These are phyloP conservation scores for Coffea eugenioides DNA, from an alignment of 257 asterid species.

Conservation along the genomic window DNA sequence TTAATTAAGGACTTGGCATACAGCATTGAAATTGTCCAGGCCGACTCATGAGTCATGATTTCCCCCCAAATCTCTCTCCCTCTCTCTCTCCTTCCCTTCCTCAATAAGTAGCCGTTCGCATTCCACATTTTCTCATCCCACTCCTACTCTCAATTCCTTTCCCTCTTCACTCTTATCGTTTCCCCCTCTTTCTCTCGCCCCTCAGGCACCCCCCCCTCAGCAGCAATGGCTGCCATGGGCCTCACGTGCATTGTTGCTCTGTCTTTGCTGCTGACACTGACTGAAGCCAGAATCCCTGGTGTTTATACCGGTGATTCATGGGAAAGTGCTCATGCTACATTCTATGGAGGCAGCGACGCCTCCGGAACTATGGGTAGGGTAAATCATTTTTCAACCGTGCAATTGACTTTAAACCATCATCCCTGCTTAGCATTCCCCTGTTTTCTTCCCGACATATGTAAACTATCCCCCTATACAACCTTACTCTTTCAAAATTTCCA, in stretches of 20 bases:
- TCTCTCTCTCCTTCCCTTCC: slow-evolving; percentile 34
- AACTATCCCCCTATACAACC: not conserved
- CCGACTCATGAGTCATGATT: slow-evolving; percentile 23
- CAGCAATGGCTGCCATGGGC: slow-evolving; percentile 21
- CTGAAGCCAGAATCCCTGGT: slow-evolving; percentile 58
- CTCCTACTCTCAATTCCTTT: not conserved
- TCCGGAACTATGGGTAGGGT: slow-evolving; percentile 95
- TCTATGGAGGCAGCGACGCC: slow-evolving; percentile 89
- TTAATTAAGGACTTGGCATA: slow-evolving; percentile 33
- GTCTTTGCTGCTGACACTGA: slow-evolving; percentile 12
- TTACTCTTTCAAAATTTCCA: no score
- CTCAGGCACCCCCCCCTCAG: no score
- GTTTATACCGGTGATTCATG: slow-evolving; percentile 62
- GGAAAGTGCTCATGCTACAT: slow-evolving; percentile 83
- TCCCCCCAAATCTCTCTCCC: not conserved
- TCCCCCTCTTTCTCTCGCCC: no score
- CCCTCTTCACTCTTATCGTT: no score
- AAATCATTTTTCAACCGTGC: not conserved
- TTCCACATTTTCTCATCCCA: slow-evolving; percentile 22
- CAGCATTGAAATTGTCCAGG: slow-evolving; percentile 19
- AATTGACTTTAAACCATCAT: not conserved
- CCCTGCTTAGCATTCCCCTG: not conserved
- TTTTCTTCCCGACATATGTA: not conserved
- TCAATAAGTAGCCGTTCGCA: slow-evolving; percentile 47
- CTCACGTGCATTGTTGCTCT: slow-evolving; percentile 27